Base-by-base conservation (phyloP, 2,329 filamentous ascomycete species). In the Colletotrichum sp. region DNA sequence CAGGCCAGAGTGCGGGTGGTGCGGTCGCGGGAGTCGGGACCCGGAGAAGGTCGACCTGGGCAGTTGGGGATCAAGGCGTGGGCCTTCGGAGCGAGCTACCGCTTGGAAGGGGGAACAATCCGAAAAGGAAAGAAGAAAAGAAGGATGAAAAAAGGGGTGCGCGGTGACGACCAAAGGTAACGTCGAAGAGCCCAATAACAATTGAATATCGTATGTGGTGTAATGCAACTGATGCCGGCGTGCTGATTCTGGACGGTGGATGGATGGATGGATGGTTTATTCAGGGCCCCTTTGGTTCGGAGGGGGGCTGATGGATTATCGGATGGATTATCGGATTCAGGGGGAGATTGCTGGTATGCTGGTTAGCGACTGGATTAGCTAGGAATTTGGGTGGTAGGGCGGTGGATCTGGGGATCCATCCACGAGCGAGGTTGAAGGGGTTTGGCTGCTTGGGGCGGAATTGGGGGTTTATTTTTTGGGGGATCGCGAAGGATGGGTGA, bases 371-470 rank as follows among this genome's bases (percentile, higher is more conserved):
- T 69, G 64, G 34, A 65, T 65, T 75, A 66, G 64, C 74, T 74
- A 68, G 73, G 69, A 60, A 73, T 74, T 74, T 69, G 70, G 65
- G 64, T 69, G 65, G 74, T 69, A 64, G 59, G 61, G n/a, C 30
- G 70, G 74, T 75, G 74, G 74, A 75, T 68, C 74, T 67, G 57
- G 74, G 73, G 70, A 39, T 74, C 74, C 74, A 75, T 74, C 74
- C 74, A 75, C 74, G 70, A 28, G 36, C 63, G 43, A 61, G 55
- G 57, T 67, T 67, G 73, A 75, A 65, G 70, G 73, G 74, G 74
- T 75, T 65, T 69, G 64, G 73, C 70, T 75, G 64, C 64, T 73
- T 75, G 69, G 18, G 43, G 32, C 67, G 52, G 67, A 57, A 43
- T 60, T 60, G 34, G 65, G 65, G 65, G 55, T 26, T 52, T 68